Percentiles rank a stretch among this genome's conserved stretches.
Conservation (phyloP, 148 eudicot species). For the Camellia granthamiana region DNA sequence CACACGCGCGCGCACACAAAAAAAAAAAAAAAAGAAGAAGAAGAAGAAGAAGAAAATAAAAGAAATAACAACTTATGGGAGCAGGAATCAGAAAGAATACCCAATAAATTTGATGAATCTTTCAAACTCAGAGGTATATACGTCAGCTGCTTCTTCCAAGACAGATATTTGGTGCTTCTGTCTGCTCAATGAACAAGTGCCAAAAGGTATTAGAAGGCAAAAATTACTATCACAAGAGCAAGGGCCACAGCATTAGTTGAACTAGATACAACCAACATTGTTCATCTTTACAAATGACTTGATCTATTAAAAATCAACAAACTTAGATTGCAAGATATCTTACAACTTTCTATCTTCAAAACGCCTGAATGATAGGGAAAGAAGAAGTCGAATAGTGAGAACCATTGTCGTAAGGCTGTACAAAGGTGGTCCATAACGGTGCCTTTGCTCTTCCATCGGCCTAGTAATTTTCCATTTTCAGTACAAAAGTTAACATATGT, state of each 20-base stretch:
- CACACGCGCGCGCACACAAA: too few relatives aligned
- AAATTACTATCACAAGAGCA: conserved; percentile 1
- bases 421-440: conserved; percentile 95
- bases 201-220: background rate
- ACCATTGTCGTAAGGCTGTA: conserved; percentile 90
- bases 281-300: background rate
- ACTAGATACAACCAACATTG: conserved; percentile 2
- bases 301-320: conserved; percentile 10
- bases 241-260: conserved; percentile 3
- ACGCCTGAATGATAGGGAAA: conserved; percentile 60
- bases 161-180: conserved; percentile 48
- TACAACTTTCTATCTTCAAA: conserved; percentile 65
- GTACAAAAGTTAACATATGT: background rate
- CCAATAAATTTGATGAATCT: conserved; percentile 76
- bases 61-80: background rate
- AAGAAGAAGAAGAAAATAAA: background rate
- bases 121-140: conserved; percentile 82
- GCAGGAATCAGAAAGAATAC: conserved; percentile 36
- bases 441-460: conserved; percentile 99
- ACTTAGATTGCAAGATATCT: conserved; percentile 28
- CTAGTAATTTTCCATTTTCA: conserved; percentile 33
- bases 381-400: conserved; percentile 59
- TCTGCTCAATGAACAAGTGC: conserved; percentile 35
- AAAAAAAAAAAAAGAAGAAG: background rate
- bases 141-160: conserved; percentile 61